phyloP scores from a whole-genome alignment of 805 yeast species.

The Candida sphagnicola region DNA sequence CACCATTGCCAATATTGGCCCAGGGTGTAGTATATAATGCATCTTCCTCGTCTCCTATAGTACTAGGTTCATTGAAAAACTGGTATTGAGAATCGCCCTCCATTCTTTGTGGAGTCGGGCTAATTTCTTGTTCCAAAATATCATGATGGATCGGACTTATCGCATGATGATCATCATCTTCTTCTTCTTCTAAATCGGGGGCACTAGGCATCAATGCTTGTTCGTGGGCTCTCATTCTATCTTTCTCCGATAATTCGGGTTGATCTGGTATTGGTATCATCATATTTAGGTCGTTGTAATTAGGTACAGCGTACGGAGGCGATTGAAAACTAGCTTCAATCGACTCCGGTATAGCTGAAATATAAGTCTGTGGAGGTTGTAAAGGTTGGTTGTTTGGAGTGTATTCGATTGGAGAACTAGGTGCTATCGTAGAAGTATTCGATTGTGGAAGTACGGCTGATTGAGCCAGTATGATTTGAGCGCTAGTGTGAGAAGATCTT shows the following conservation, averaged over 20 bases:
- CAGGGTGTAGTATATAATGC: slow-evolving; percentile 3
- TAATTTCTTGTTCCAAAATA: slow-evolving; percentile 3
- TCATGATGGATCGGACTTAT: slow-evolving; percentile 17
- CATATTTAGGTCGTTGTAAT: slow-evolving; percentile 4
- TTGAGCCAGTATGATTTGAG: neutral
- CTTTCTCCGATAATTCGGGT: slow-evolving; percentile 51
- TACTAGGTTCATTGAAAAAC: slow-evolving; percentile 3
- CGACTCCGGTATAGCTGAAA: slow-evolving; percentile 14
- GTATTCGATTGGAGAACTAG: slow-evolving; percentile 5
- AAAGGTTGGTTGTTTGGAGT: neutral
- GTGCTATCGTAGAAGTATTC: slow-evolving; percentile 3
- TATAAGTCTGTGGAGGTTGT: slow-evolving; percentile 1
- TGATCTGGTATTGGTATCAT: slow-evolving; percentile 4
- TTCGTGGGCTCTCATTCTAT: slow-evolving; percentile 49
- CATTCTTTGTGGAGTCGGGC: slow-evolving; percentile 4
- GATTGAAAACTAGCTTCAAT: slow-evolving; percentile 16
- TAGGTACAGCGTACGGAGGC: slow-evolving; percentile 26
- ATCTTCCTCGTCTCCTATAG: slow-evolving; percentile 1
- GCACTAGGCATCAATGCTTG: slow-evolving; percentile 62
- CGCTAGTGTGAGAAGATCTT: slow-evolving; percentile 4
- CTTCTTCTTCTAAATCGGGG: slow-evolving; percentile 24
- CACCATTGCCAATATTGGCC: slow-evolving; percentile 15
- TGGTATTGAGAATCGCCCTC: slow-evolving; percentile 3
- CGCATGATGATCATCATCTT: slow-evolving; percentile 15
- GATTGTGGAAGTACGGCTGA: no score